A percentile compares a stretch with the other conserved stretches of the same genome.
Evolutionary conservation across 2,329 filamentous ascomycete genomes (phyloP).

Genomic region (Mycosphaerelloides madeirae): DNA sequence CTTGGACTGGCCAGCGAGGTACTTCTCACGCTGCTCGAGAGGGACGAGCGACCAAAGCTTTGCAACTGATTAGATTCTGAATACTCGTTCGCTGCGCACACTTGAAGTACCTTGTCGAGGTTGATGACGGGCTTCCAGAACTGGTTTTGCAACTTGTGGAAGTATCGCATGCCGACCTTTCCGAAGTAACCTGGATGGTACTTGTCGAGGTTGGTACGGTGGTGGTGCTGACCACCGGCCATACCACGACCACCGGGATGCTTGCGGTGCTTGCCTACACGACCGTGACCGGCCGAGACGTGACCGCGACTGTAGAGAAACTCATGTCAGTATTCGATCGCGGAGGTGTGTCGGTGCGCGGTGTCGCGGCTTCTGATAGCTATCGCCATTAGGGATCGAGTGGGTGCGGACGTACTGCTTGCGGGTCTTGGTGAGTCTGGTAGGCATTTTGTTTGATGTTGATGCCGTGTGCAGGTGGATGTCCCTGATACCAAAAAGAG

Average conservation of each 20-base stretch:
- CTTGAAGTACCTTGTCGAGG: slow-evolving; percentile 76
- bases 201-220: slow-evolving; percentile 87
- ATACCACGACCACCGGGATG: slow-evolving; percentile 73
- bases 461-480: too few relatives aligned
- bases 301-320: slow-evolving; percentile 71
- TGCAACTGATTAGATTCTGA: background rate
- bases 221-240: slow-evolving; percentile 99
- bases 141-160: slow-evolving; percentile 93
- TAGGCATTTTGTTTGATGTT: slow-evolving; percentile 54
- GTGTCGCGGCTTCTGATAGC: slow-evolving; percentile 1
- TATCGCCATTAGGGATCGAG: slow-evolving; percentile 2
- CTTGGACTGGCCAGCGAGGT: slow-evolving; percentile 79
- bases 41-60: slow-evolving; percentile 96
- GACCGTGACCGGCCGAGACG: slow-evolving; percentile 96
- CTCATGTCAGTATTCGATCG: slow-evolving; percentile 12
- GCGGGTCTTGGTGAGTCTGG: slow-evolving; percentile 69
- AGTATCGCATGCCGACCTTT: slow-evolving; percentile 63
- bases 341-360: background rate
- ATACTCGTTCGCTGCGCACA: background rate
- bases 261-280: slow-evolving; percentile 98
- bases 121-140: slow-evolving; percentile 99
- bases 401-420: slow-evolving; percentile 60
- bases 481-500: too few relatives aligned
- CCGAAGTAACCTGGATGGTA: slow-evolving; percentile 99
- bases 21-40: slow-evolving; percentile 85